A percentile compares a stretch with the other conserved stretches of the same genome.
These are phyloP conservation scores for Garcia nutans DNA, from an alignment of 345 rosid genomes.

Conservation along the genomic window DNA sequence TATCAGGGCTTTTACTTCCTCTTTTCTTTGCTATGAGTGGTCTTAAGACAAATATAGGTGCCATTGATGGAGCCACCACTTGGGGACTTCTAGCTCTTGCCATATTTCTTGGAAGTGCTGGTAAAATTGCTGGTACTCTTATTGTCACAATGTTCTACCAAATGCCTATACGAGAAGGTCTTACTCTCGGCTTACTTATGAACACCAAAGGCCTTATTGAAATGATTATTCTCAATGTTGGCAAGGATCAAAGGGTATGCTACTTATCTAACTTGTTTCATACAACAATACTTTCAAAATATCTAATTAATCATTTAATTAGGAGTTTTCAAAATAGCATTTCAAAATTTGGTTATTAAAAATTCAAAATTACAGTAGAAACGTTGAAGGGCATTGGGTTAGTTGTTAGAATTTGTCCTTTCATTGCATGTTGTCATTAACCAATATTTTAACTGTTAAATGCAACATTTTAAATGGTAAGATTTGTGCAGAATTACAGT, in stretches of 20 bases:
- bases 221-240: conserved; percentile 89
- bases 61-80: conserved; percentile 42
- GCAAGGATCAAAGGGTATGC: conserved; percentile 76
- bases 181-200: conserved; percentile 80
- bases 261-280: background rate
- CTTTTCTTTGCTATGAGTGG: conserved; percentile 95
- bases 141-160: conserved; percentile 51
- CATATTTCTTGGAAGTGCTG: conserved; percentile 54
- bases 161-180: conserved; percentile 78
- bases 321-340: too few species aligned
- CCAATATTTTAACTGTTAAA: too few species aligned
- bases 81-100: conserved; percentile 53
- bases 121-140: conserved; percentile 72
- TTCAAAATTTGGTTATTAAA: too few species aligned
- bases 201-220: conserved; percentile 94
- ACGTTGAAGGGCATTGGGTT: too few species aligned
- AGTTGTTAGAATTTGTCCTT: too few species aligned
- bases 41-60: conserved; percentile 58
- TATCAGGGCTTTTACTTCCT: conserved; percentile 90
- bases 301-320: too few species aligned
- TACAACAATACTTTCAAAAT: background rate
- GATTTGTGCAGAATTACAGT: too few species aligned
- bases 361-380: too few species aligned
- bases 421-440: too few species aligned
- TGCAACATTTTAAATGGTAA: too few species aligned